Base-by-base conservation (phyloP, 495 filamentous ascomycete genomes). In the Aspergillus diversus region DNA sequence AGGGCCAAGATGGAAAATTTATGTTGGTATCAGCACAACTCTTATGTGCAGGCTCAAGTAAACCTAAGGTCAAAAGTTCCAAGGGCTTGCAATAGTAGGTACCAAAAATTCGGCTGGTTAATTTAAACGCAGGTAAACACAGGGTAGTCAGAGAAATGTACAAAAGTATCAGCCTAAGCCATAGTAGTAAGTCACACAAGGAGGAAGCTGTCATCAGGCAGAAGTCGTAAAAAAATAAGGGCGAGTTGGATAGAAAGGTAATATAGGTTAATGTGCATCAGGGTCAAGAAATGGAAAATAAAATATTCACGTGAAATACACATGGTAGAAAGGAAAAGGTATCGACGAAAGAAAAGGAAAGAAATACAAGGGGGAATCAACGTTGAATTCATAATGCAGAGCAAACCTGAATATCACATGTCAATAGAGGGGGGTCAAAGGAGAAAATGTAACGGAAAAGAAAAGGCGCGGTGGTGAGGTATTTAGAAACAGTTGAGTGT, bases 401-500 rank as follows among this genome's bases (percentile, higher is more conserved):
- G 74, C 60, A 79, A 76, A 69, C 75, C 76, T 73, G 71, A 64
- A 68, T 77, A 82, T 74, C 72, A 73, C 65, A 66, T 67, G 53
- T 69, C 52, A 58, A 66, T 37, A 62, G 42, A 51, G 33, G 55
- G 48, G 16, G 16, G 47, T 21, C 15, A 50, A 61, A 61, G 54
- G 51, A 67, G 48, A 64, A 69, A 61, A 37, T 59, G 59, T 60
- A 63, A 66, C 48, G 35, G 52, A 62, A 59, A 66, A 57, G 34
- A 67, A 66, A 46, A 35, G 47, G 47, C 21, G 34, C 13, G 47
- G 43, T 48, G 42, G 62, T 64, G 43, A 34, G 53, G 59, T 31
- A 52, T 63, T 65, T 74, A 99, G 79, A 99, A 99, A 82, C 95
- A 99, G 79, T 97, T 97, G 69, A 99, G 87, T 34, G 89, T 91